Base-by-base conservation (phyloP, 2,329 filamentous ascomycete genomes). In the Ceratocystis smalleyi region DNA sequence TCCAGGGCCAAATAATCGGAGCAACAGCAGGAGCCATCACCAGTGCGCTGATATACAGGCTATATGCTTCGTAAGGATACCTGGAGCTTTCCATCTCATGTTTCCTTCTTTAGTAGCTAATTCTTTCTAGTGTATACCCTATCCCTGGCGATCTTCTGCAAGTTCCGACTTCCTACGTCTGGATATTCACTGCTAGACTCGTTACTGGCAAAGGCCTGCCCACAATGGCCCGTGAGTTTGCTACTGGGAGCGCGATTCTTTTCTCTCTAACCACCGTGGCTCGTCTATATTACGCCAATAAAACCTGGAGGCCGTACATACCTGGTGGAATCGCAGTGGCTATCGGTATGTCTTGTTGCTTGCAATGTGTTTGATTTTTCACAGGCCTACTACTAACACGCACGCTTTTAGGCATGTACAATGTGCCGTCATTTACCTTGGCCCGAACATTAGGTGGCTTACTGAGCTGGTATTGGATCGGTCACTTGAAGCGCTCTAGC, bases 271-370 rank as follows among this genome's bases (percentile, higher is more conserved):
- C 86, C 0, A 97, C 94, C 0, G 75, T 84, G 1, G 67, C 89
- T 15, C 83, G 91, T 63, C 88, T 88, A n/a, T 74, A 78, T 27
- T 77, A 74, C 12, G 73, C 76, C 4, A 78, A 77, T 4, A 80
- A 77, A 68, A 74, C 76, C 67, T 95, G 89, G 90, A 80, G 88
- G 70, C 77, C 83, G 1, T 88, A 83, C 72, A 79, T 99, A 12
- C 94, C 94, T 0, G 92, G 94, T 5, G 94, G 94, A 0, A 96
- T 99, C 70, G 92, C 94, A 2, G 92, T 99, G 22, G 94, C 94
- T 47, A 90, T 96, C 70, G 91, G 86, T 87, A 75, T 73, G 73
- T 61, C 30, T 55, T 66, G 30, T 17, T 10, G 7, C 10, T n/a
- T 30, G 5, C 1, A n/a, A 4, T 32, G n/a, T n/a, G 17, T 27